Conservation (phyloP, 805 yeast species). For the Pichia eremophila region DNA sequence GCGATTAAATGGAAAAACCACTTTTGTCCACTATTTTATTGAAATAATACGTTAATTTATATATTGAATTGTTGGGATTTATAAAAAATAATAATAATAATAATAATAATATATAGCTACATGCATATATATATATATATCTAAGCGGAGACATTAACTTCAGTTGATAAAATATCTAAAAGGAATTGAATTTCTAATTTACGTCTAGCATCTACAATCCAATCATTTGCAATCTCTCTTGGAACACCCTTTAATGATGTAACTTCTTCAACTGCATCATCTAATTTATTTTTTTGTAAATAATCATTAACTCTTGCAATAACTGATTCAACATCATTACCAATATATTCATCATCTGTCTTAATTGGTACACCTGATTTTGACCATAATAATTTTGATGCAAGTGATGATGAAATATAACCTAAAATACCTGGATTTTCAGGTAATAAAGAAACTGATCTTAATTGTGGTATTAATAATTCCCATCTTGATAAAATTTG, state of each 20-base stretch:
- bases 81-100: background rate
- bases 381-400: conserved; percentile 65
- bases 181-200: conserved; percentile 82
- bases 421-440: conserved; percentile 95
- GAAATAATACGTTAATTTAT: no score
- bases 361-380: conserved; percentile 63
- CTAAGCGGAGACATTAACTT: conserved; percentile 34
- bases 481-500: conserved; percentile 78
- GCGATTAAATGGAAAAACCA: no score
- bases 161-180: conserved; percentile 58
- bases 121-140: background rate
- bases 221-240: conserved; percentile 79
- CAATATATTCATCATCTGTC: conserved; percentile 29
- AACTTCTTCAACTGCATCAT: conserved; percentile 87
- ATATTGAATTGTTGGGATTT: no score
- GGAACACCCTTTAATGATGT: conserved; percentile 89
- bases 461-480: conserved; percentile 71
- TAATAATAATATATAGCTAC: background rate
- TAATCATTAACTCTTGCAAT: conserved; percentile 77
- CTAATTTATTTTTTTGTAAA: conserved; percentile 66
- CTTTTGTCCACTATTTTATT: no score
- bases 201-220: conserved; percentile 85
- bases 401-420: conserved; percentile 70
- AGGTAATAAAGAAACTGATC: conserved; percentile 82
- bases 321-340: conserved; percentile 81